A percentile compares a stretch with the other conserved stretches of the same genome.
phyloP scores from a whole-genome alignment of 2,329 filamentous ascomycete genomes.

The Apiospora saccharicola region DNA sequence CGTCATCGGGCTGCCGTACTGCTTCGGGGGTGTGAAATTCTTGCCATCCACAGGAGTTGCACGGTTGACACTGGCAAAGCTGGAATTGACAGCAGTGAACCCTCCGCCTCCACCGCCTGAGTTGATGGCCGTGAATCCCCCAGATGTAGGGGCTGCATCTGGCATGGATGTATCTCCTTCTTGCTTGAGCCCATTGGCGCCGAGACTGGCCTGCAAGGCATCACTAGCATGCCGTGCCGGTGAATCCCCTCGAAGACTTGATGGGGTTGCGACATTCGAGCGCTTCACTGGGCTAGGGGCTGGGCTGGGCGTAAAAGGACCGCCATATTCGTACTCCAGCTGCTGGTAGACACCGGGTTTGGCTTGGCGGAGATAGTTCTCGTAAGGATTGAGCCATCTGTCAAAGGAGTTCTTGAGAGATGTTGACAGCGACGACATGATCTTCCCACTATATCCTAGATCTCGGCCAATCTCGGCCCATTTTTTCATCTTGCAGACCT shows the following conservation, averaged over 20 bases:
- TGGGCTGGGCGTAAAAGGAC: slow-evolving; percentile 81
- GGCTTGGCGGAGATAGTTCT: slow-evolving; percentile 88
- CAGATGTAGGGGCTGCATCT: slow-evolving; percentile 54
- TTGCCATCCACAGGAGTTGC: slow-evolving; percentile 56
- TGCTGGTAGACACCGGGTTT: slow-evolving; percentile 98
- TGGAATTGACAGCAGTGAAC: slow-evolving; percentile 77
- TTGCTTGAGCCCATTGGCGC: slow-evolving; percentile 49
- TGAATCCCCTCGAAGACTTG: slow-evolving; percentile 68
- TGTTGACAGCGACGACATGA: slow-evolving; percentile 98
- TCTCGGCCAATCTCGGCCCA: slow-evolving; percentile 99
- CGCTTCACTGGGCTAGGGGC: slow-evolving; percentile 75
- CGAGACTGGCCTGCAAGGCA: slow-evolving; percentile 56
- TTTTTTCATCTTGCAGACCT: slow-evolving; percentile 97
- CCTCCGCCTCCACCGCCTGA: slow-evolving; percentile 49
- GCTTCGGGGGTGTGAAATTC: slow-evolving; percentile 67
- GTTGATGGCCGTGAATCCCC: slow-evolving; percentile 68
- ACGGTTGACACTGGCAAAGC: slow-evolving; percentile 74
- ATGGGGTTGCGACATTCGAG: slow-evolving; percentile 66
- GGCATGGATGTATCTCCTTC: slow-evolving; percentile 56
- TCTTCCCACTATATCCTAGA: slow-evolving; percentile 97
- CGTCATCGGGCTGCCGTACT: slow-evolving; percentile 66
- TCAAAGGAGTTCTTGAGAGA: slow-evolving; percentile 98
- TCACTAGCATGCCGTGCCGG: slow-evolving; percentile 68
- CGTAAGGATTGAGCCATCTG: slow-evolving; percentile 95
- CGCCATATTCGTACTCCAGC: slow-evolving; percentile 90